Conservation (phyloP, 306 rosid genomes). For the Fragaria iinumae region DNA sequence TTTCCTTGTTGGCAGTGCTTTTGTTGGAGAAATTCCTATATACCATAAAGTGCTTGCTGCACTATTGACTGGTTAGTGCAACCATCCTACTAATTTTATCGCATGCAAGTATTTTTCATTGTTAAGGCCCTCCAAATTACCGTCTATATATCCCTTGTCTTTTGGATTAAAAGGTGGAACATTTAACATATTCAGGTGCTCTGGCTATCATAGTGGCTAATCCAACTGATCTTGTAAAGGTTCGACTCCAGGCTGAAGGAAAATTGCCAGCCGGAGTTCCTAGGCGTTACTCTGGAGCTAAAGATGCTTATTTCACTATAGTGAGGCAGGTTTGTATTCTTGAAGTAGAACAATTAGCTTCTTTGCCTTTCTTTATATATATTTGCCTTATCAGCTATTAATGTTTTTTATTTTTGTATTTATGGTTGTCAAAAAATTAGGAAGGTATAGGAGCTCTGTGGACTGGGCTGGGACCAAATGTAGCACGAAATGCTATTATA, state of each 20-base stretch:
- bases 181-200: slow-evolving; percentile 61
- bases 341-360: not conserved
- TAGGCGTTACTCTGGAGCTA: slow-evolving; percentile 83
- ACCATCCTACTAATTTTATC: slow-evolving; percentile 1
- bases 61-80: slow-evolving; percentile 76
- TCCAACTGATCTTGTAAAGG: slow-evolving; percentile 95
- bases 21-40: slow-evolving; percentile 74
- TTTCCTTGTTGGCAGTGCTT: slow-evolving; percentile 81
- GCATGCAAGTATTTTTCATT: slow-evolving; percentile 1
- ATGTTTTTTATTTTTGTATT: slow-evolving; percentile 1
- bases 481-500: slow-evolving; percentile 82
- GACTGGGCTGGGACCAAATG: slow-evolving; percentile 96
- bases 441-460: slow-evolving; percentile 89
- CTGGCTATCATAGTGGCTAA: slow-evolving; percentile 80
- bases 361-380: not conserved
- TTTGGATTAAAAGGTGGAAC: not conserved
- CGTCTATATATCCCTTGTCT: not conserved
- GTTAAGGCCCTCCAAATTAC: not conserved
- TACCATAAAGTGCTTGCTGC: slow-evolving; percentile 89
- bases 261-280: slow-evolving; percentile 78
- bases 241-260: slow-evolving; percentile 95
- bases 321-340: slow-evolving; percentile 59
- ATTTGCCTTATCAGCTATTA: not conserved
- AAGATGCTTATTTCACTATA: slow-evolving; percentile 81
- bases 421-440: slow-evolving; percentile 36